A percentile compares a stretch with the other conserved stretches of the same genome.
phyloP scores from a whole-genome alignment of 2,329 filamentous ascomycete genomes.

The Sporothrix phasma region DNA sequence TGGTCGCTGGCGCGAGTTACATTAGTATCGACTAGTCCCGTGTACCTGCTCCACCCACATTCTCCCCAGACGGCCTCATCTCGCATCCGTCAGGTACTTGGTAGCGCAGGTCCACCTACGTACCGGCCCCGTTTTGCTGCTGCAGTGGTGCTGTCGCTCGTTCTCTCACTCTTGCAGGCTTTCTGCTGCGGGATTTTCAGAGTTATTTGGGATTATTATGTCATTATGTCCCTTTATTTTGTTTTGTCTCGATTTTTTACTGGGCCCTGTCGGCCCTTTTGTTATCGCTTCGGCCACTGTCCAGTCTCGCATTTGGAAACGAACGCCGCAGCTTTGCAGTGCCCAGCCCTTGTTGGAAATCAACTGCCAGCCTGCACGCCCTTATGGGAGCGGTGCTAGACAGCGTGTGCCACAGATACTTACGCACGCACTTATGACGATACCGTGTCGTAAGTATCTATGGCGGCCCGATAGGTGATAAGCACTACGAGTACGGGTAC shows the following conservation, averaged over 20 bases:
- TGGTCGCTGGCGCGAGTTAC: conserved; percentile 19
- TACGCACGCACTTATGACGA: not conserved
- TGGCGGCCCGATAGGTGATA: not conserved
- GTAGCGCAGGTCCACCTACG: conserved; percentile 18
- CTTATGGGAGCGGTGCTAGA: not conserved
- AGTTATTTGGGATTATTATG: not conserved
- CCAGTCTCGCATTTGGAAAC: no score
- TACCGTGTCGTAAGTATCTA: not conserved
- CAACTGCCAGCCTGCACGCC: not conserved
- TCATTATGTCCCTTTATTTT: not conserved
- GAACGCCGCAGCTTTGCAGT: not conserved
- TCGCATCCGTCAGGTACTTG: conserved; percentile 24
- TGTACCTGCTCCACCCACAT: conserved; percentile 22
- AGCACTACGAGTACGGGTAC: no score
- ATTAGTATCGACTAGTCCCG: conserved; percentile 23
- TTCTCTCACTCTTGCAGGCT: not conserved
- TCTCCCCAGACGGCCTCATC: conserved; percentile 20
- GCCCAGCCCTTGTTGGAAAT: not conserved
- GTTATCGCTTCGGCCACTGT: conserved; percentile 2
- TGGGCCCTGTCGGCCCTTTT: not conserved
- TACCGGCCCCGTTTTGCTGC: conserved; percentile 19
- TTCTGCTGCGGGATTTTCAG: not conserved
- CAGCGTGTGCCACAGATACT: not conserved
- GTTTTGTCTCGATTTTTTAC: not conserved
- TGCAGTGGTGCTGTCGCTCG: not conserved